Conservation (phyloP, 257 asterid species). For the Rauvolfia tetraphylla region DNA sequence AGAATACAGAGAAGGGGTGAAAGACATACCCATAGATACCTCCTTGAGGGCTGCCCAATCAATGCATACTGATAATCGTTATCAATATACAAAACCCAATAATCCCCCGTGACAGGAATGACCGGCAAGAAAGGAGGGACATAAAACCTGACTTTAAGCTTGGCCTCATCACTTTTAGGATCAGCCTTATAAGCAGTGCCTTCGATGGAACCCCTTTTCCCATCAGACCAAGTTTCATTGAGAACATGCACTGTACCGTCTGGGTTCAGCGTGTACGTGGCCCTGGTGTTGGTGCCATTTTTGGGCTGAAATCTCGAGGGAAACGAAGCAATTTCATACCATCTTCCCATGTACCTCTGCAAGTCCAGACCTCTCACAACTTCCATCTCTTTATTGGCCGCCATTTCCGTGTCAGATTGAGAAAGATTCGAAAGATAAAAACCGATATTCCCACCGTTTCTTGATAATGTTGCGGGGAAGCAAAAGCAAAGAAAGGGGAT, state of each 20-base stretch:
- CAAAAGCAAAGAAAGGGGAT: too few relatives aligned
- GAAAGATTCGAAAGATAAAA: background rate
- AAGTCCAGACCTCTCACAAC: slow-evolving; percentile 54
- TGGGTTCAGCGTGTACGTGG: slow-evolving; percentile 59
- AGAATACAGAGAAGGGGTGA: background rate
- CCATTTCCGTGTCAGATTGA: slow-evolving; percentile 26
- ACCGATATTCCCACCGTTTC: background rate
- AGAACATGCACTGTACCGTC: slow-evolving; percentile 72
- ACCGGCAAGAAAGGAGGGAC: slow-evolving; percentile 43
- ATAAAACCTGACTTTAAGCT: slow-evolving; percentile 35
- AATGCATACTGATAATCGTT: slow-evolving; percentile 32
- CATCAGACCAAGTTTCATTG: slow-evolving; percentile 76
- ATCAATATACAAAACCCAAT: slow-evolving; percentile 38
- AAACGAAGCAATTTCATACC: slow-evolving; percentile 91
- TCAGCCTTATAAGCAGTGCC: slow-evolving; percentile 70
- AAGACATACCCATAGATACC: slow-evolving; percentile 68
- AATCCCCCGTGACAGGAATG: slow-evolving; percentile 32
- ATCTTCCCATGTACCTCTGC: slow-evolving; percentile 79
- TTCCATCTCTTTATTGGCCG: slow-evolving; percentile 49
- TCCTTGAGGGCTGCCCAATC: slow-evolving; percentile 69
- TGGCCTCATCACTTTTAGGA: slow-evolving; percentile 47
- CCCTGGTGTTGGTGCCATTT: slow-evolving; percentile 64
- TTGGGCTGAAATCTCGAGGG: slow-evolving; percentile 74
- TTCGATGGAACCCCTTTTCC: slow-evolving; percentile 63
- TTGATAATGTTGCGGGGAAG: background rate